These are phyloP conservation scores for Cercospora citrullina DNA, from an alignment of 2,329 filamentous ascomycete species.

Conservation along the genomic window DNA sequence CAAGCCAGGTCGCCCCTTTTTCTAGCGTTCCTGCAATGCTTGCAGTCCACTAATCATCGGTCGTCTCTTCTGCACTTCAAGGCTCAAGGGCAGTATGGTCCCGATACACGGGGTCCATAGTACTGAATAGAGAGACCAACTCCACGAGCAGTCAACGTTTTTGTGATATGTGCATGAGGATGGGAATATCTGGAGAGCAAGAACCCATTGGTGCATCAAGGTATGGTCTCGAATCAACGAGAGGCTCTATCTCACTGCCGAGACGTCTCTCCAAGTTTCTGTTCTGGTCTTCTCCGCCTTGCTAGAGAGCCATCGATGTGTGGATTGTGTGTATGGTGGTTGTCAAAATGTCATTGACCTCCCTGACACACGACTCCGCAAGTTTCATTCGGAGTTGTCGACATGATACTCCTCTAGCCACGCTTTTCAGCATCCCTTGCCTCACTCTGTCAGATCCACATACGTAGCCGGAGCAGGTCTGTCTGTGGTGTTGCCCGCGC, in stretches of 20 bases:
- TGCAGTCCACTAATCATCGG: too few relatives aligned
- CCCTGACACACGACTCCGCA: neutral
- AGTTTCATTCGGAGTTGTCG: neutral
- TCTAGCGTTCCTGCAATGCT: too few relatives aligned
- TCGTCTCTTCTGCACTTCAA: too few relatives aligned
- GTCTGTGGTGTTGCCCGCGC: neutral
- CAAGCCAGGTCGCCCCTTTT: too few relatives aligned
- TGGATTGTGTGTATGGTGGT: neutral
- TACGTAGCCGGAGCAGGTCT: neutral
- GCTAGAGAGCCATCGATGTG: neutral
- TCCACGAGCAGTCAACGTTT: too few relatives aligned
- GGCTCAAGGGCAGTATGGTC: too few relatives aligned
- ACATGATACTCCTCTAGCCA: neutral
- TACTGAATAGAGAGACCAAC: too few relatives aligned
- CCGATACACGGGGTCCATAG: too few relatives aligned
- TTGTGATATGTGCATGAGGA: too few relatives aligned
- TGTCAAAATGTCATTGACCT: neutral
- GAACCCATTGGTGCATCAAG: too few relatives aligned
- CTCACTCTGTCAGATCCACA: neutral
- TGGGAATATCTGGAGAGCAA: too few relatives aligned
- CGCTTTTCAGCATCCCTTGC: neutral
- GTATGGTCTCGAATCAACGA: too few relatives aligned
- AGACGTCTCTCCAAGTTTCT: neutral
- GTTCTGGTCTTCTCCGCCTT: neutral
- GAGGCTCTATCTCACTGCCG: neutral